phyloP scores from a whole-genome alignment of 148 eudicot species.

The Cornus controversa region DNA sequence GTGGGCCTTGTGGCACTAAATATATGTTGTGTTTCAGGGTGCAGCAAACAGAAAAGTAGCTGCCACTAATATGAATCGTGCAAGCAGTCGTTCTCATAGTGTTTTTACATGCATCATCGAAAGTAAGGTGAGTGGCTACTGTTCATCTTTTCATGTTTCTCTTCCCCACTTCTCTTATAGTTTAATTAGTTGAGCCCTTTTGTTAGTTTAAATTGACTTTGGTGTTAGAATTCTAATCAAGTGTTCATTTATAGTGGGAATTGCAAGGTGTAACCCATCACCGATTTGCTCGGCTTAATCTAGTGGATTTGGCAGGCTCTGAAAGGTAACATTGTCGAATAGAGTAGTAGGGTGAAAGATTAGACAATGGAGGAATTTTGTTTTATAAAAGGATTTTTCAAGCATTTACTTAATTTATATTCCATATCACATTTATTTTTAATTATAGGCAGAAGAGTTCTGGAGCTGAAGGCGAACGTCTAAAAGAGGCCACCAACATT shows the following conservation, averaged over 20 bases:
- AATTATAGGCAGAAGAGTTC: conserved; percentile 89
- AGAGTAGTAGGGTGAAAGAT: not conserved
- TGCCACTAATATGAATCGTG: conserved; percentile 96
- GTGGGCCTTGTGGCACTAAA: not conserved
- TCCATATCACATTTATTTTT: not conserved
- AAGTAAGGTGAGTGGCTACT: conserved; percentile 61
- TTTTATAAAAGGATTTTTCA: not conserved
- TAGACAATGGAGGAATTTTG: not conserved
- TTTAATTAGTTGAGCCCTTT: not conserved
- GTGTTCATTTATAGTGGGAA: conserved; percentile 66
- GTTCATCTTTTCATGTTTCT: not conserved
- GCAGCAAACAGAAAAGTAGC: conserved; percentile 97
- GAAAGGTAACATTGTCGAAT: conserved; percentile 61
- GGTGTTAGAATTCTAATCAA: conserved; percentile 15
- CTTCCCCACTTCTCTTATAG: not conserved
- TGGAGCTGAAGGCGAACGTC: conserved; percentile 99
- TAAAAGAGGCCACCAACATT: conserved; percentile 96
- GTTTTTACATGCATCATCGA: conserved; percentile 92
- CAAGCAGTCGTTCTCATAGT: conserved; percentile 99
- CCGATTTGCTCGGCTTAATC: conserved; percentile 90
- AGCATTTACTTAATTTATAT: not conserved
- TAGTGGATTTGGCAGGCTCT: conserved; percentile 97
- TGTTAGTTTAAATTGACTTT: not conserved
- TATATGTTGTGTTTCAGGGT: conserved; percentile 48
- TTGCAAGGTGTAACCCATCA: conserved; percentile 95